Evolutionary conservation across 441 rosid species (phyloP).

Genomic region (Omphalea diandra): DNA sequence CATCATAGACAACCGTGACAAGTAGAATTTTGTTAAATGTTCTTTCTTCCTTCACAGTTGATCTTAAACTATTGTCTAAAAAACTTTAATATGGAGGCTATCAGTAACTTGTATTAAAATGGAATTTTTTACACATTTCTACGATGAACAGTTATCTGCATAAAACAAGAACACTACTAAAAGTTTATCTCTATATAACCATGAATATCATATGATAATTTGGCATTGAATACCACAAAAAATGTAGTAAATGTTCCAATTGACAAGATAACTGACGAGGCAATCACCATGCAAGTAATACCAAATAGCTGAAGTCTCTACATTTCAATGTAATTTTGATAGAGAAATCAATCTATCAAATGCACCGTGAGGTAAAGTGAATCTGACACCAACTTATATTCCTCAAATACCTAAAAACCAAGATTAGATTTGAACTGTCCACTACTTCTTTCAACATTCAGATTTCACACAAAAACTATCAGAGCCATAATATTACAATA

Average conservation of each 20-base stretch:
- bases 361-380: constrained; percentile 79
- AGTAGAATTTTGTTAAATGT: background rate
- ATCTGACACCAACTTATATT: no score
- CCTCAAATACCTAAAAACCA: no score
- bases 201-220: background rate
- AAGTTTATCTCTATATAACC: background rate
- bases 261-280: constrained; percentile 65
- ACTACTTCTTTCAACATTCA: no score
- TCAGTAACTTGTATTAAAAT: background rate
- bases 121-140: background rate
- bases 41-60: background rate
- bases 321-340: constrained; percentile 54
- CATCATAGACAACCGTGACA: background rate
- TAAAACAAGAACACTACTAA: constrained; percentile 2
- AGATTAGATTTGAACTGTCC: no score
- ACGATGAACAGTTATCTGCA: background rate
- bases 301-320: constrained; percentile 89
- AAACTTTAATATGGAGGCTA: no score
- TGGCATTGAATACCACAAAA: background rate
- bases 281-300: constrained; percentile 85
- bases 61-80: background rate
- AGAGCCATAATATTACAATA: background rate
- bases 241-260: constrained; percentile 5
- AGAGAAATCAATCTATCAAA: constrained; percentile 79
- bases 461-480: background rate